phyloP scores from a whole-genome alignment of 768 basidiomycete species.

The Podaxis mareebaensis region DNA sequence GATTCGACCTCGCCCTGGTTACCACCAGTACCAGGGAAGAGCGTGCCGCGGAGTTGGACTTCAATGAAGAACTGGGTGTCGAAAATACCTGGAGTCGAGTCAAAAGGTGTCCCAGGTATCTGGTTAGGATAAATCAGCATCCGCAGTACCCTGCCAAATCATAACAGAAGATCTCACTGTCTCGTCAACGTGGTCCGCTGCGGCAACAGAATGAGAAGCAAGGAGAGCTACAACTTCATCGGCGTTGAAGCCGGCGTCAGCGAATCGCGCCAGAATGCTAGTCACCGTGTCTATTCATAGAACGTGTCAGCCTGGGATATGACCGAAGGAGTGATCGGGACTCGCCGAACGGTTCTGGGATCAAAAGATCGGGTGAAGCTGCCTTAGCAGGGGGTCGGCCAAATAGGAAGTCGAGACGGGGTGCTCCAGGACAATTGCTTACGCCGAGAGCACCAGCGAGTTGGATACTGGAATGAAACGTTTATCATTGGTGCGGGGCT shows the following conservation, averaged over 20 bases:
- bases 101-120: constrained; percentile 39
- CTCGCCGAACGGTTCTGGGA: constrained; percentile 27
- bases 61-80: constrained; percentile 50
- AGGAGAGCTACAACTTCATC: constrained; percentile 39
- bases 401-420: constrained; percentile 39
- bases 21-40: constrained; percentile 38
- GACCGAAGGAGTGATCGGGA: background rate
- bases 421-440: constrained; percentile 44
- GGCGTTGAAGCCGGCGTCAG: constrained; percentile 35
- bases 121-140: background rate
- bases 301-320: background rate
- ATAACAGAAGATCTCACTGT: constrained; percentile 18
- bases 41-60: constrained; percentile 42
- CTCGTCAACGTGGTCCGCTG: constrained; percentile 35
- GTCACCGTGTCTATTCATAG: constrained; percentile 26
- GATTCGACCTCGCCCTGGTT: constrained; percentile 41
- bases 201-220: constrained; percentile 32
- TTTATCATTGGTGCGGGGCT: constrained; percentile 17
- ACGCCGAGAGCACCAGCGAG: constrained; percentile 47
- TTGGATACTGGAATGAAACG: constrained; percentile 35
- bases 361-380: constrained; percentile 29
- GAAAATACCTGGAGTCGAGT: constrained; percentile 43
- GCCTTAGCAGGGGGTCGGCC: constrained; percentile 35
- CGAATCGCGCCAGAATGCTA: constrained; percentile 34
- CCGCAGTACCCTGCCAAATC: no score